These are phyloP conservation scores for Sisymbrium altissimum DNA, from an alignment of 345 rosid genomes.

Conservation along the genomic window DNA sequence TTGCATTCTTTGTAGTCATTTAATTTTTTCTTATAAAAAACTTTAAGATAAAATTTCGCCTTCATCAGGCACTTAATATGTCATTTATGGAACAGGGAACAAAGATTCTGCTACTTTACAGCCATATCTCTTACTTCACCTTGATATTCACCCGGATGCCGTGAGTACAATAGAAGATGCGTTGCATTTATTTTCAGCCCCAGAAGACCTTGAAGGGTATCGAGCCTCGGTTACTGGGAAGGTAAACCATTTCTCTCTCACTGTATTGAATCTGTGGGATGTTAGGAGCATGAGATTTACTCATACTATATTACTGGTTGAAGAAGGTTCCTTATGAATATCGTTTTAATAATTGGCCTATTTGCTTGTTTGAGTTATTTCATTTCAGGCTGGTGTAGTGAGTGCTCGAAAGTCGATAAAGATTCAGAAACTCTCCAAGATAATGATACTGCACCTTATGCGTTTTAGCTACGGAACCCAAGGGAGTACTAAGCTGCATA, in stretches of 20 bases:
- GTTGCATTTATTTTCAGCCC: constrained; percentile 67
- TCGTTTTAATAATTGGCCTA: neutral
- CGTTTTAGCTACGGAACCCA: constrained; percentile 90
- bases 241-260: constrained; percentile 41
- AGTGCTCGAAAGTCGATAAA: constrained; percentile 76
- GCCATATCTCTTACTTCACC: constrained; percentile 82
- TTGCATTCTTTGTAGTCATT: neutral
- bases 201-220: constrained; percentile 88
- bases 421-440: constrained; percentile 78
- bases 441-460: constrained; percentile 91
- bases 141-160: constrained; percentile 76
- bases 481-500: constrained; percentile 89
- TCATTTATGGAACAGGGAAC: constrained; percentile 50
- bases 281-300: neutral
- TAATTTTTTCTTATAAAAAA: neutral
- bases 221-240: constrained; percentile 74
- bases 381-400: constrained; percentile 68
- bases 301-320: neutral
- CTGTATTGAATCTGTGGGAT: neutral
- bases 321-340: neutral
- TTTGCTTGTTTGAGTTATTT: constrained; percentile 16
- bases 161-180: constrained; percentile 79
- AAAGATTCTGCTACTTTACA: constrained; percentile 83
- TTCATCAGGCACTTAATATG: constrained; percentile 10
- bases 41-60: neutral